Conservation (phyloP, 1,139 yeast genomes). For the Suhomyces chickasaworum region DNA sequence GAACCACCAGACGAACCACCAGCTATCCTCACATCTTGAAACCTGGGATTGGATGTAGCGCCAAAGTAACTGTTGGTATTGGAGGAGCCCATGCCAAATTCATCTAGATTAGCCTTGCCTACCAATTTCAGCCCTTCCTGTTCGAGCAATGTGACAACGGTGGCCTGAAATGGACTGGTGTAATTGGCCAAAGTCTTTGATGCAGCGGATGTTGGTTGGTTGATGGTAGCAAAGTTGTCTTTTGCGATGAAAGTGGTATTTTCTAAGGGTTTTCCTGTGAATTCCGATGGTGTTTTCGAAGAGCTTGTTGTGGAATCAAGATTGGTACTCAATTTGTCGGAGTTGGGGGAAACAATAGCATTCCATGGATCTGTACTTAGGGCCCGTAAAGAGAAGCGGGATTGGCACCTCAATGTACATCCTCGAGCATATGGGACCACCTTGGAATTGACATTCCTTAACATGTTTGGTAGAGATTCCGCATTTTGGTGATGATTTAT, state of each 20-base stretch:
- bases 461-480: neutral
- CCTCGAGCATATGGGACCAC: neutral
- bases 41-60: conserved; percentile 67
- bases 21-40: conserved; percentile 44
- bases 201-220: conserved; percentile 73
- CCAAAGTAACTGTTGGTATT: conserved; percentile 64
- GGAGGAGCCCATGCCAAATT: conserved; percentile 94
- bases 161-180: conserved; percentile 78
- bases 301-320: neutral
- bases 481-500: neutral
- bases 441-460: neutral
- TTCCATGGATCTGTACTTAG: neutral
- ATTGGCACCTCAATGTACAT: neutral
- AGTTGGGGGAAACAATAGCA: neutral
- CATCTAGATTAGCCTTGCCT: conserved; percentile 94
- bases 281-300: neutral
- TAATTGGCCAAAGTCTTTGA: conserved; percentile 63
- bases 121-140: conserved; percentile 54
- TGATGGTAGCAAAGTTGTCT: conserved; percentile 74
- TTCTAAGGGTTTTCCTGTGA: neutral
- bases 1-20: conserved; percentile 98
- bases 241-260: conserved; percentile 42
- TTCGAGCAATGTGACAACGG: conserved; percentile 60
- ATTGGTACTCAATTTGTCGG: neutral
- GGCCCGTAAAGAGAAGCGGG: neutral